Percentiles rank a stretch among this genome's conserved stretches.
These are phyloP conservation scores for Rutstroemia sp. DNA, from an alignment of 2,329 filamentous ascomycete species.

Conservation along the genomic window DNA sequence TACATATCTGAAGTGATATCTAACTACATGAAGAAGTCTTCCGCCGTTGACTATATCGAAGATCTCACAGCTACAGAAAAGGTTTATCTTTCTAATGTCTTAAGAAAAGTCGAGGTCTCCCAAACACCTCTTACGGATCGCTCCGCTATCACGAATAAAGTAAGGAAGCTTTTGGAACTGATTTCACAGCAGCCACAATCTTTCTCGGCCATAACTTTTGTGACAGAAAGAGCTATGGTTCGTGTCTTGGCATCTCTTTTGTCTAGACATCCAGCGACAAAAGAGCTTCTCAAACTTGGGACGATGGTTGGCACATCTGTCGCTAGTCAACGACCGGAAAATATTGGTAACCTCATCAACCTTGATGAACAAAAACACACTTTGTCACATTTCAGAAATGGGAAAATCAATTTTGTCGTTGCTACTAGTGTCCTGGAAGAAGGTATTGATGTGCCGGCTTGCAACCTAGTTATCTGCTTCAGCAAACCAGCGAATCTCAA, in stretches of 20 bases:
- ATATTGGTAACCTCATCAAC: slow-evolving; percentile 35
- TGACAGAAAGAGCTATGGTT: slow-evolving; percentile 53
- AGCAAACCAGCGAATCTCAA: slow-evolving; percentile 54
- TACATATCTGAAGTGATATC: slow-evolving; percentile 45
- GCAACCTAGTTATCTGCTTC: slow-evolving; percentile 58
- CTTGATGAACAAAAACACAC: slow-evolving; percentile 30
- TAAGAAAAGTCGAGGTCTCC: slow-evolving; percentile 33
- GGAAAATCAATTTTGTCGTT: slow-evolving; percentile 48
- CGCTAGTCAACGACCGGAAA: slow-evolving; percentile 30
- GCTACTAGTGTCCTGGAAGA: slow-evolving; percentile 56
- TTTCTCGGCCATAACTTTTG: slow-evolving; percentile 57
- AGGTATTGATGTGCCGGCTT: slow-evolving; percentile 58
- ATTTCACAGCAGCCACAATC: slow-evolving; percentile 35
- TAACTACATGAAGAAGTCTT: slow-evolving; percentile 41
- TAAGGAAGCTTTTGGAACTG: slow-evolving; percentile 47
- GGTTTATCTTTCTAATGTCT: slow-evolving; percentile 43
- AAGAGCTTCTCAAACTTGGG: slow-evolving; percentile 41
- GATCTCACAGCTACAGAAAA: slow-evolving; percentile 40
- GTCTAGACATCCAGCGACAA: slow-evolving; percentile 42
- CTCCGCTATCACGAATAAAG: slow-evolving; percentile 52
- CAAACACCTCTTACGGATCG: slow-evolving; percentile 45
- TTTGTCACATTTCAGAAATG: slow-evolving; percentile 44
- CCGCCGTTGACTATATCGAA: slow-evolving; percentile 32
- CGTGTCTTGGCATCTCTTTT: slow-evolving; percentile 45
- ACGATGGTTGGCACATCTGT: slow-evolving; percentile 49